Evolutionary conservation across 2,329 filamentous ascomycete species (phyloP).

Genomic region (Colletotrichum echinochloae): DNA sequence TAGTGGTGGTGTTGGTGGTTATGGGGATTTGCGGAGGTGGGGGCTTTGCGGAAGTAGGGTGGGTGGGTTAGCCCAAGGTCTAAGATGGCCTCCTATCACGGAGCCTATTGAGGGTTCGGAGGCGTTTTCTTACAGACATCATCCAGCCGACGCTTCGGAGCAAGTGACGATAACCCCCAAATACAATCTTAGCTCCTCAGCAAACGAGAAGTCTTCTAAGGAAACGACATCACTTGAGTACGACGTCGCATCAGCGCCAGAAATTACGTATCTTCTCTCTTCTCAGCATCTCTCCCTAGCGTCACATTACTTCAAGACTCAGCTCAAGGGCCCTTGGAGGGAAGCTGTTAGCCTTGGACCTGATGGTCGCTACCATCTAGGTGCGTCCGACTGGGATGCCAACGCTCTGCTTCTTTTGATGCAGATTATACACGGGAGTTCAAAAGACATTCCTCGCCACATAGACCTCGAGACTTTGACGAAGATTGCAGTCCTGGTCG

Average conservation of each 20-base stretch:
- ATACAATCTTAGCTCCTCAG: background rate
- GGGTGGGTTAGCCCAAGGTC: too few relatives aligned
- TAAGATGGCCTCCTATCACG: too few relatives aligned
- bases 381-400: slow-evolving; percentile 44
- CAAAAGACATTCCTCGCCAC: slow-evolving; percentile 39
- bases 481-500: slow-evolving; percentile 45
- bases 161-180: background rate
- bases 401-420: slow-evolving; percentile 47
- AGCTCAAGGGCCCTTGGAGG: slow-evolving; percentile 35
- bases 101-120: background rate
- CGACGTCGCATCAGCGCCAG: background rate
- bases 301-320: slow-evolving; percentile 37
- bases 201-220: background rate
- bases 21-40: too few relatives aligned
- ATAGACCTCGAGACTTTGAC: slow-evolving; percentile 44
- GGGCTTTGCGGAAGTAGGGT: too few relatives aligned
- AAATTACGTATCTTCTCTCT: slow-evolving; percentile 33
- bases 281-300: slow-evolving; percentile 40
- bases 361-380: slow-evolving; percentile 8
- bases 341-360: slow-evolving; percentile 2
- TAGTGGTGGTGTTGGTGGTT: too few relatives aligned
- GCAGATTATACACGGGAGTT: slow-evolving; percentile 46
- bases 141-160: background rate
- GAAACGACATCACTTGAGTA: background rate
- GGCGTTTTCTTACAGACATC: background rate